These are phyloP conservation scores for Chlorella vulgaris DNA, from an alignment of 139 green algal species.

Conservation along the genomic window DNA sequence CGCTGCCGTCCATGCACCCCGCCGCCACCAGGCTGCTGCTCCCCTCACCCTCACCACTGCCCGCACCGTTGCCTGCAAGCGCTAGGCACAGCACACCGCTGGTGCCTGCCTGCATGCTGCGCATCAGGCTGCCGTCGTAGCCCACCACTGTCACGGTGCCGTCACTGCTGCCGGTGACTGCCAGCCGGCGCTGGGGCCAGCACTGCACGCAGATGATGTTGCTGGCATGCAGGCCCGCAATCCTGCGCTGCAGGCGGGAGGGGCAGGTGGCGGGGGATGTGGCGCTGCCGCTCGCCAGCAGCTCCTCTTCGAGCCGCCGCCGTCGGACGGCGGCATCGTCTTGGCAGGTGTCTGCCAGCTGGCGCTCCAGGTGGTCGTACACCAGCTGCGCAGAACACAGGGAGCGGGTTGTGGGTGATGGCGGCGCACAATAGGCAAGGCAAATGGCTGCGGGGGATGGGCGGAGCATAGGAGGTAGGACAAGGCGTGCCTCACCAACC, in stretches of 20 bases:
- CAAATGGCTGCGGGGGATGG: background rate
- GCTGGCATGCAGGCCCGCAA: background rate
- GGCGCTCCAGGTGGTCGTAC: slow-evolving; percentile 46
- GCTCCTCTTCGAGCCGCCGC: slow-evolving; percentile 22
- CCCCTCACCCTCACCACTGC: background rate
- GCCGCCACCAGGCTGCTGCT: slow-evolving; percentile 22
- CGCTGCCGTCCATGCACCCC: slow-evolving; percentile 61
- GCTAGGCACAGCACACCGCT: slow-evolving; percentile 56
- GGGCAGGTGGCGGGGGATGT: slow-evolving; percentile 24
- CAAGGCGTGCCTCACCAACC: no score
- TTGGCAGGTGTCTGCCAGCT: background rate
- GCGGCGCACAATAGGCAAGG: background rate
- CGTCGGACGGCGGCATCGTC: background rate
- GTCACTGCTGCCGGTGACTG: background rate
- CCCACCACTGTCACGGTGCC: background rate
- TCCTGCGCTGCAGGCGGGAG: background rate
- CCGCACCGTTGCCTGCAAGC: background rate
- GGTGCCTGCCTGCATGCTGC: slow-evolving; percentile 5
- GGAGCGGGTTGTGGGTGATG: background rate
- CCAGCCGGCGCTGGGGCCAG: background rate
- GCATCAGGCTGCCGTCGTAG: slow-evolving; percentile 7
- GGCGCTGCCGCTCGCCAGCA: slow-evolving; percentile 1
- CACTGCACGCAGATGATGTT: slow-evolving; percentile 31
- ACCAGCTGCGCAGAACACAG: slow-evolving; percentile 37
- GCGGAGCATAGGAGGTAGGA: no score